Percentiles rank a stretch among this genome's conserved stretches.
phyloP scores from a whole-genome alignment of 495 filamentous ascomycete species.

The Rhizodiscina lignyota region DNA sequence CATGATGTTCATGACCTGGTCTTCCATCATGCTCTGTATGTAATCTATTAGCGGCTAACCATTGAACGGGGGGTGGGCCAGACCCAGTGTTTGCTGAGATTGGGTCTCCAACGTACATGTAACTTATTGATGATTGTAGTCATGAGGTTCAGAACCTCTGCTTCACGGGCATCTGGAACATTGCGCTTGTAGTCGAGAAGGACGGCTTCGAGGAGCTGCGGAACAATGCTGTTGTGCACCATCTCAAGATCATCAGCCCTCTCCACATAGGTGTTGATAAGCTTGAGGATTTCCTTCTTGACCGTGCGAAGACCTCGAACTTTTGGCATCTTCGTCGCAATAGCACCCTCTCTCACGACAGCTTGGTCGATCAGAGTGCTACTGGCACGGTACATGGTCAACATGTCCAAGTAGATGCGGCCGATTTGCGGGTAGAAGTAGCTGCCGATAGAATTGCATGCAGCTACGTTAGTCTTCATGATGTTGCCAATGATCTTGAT shows the following conservation, averaged over 20 bases:
- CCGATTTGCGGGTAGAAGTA: constrained; percentile 99
- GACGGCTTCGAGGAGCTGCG: constrained; percentile 89
- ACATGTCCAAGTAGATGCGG: constrained; percentile 94
- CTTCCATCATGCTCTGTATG: constrained; percentile 72
- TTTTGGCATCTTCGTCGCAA: constrained; percentile 96
- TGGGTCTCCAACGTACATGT: constrained; percentile 53
- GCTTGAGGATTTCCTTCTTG: constrained; percentile 98
- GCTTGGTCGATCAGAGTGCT: constrained; percentile 88
- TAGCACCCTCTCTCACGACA: constrained; percentile 66
- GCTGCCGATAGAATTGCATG: constrained; percentile 83
- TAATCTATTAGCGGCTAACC: constrained; percentile 20
- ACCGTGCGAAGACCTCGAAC: constrained; percentile 90
- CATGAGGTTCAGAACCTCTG: constrained; percentile 94
- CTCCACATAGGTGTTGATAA: constrained; percentile 94
- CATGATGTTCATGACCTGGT: constrained; percentile 94
- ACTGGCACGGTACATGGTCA: constrained; percentile 96
- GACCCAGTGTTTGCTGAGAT: constrained; percentile 25
- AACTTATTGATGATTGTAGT: constrained; percentile 92
- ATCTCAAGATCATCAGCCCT: constrained; percentile 93
- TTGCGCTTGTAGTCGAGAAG: constrained; percentile 94
- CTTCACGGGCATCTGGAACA: constrained; percentile 88
- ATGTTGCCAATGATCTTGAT: constrained; percentile 98
- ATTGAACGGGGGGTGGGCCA: constrained; percentile 7
- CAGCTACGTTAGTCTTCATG: constrained; percentile 99
- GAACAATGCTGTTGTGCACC: constrained; percentile 82